These are phyloP conservation scores for Verticillium klebahnii DNA, from an alignment of 2,329 filamentous ascomycete species.

Conservation along the genomic window DNA sequence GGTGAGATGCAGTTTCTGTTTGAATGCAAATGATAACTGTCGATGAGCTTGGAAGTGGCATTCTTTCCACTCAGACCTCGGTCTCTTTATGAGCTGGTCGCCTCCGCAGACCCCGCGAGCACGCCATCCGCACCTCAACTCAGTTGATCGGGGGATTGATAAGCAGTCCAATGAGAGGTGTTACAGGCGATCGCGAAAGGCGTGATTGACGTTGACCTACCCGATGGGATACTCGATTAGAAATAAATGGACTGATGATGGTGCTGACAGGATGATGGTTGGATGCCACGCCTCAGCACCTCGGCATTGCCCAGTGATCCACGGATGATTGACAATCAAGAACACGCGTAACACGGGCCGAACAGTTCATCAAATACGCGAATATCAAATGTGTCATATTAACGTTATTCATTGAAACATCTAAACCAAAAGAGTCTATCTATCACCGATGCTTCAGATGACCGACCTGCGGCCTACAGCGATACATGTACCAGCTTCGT, in stretches of 20 bases:
- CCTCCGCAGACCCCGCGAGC: slow-evolving; percentile 12
- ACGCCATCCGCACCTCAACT: slow-evolving; percentile 14
- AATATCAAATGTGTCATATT: not conserved
- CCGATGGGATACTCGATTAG: not conserved
- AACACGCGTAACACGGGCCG: not conserved
- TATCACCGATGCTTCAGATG: not conserved
- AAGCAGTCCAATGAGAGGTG: slow-evolving; percentile 13
- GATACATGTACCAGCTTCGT: slow-evolving; percentile 45
- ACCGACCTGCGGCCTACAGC: not conserved
- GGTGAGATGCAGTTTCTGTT: not conserved
- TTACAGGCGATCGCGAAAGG: not conserved
- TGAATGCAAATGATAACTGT: not conserved
- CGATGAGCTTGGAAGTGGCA: not conserved
- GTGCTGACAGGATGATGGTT: not conserved
- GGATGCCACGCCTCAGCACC: not conserved
- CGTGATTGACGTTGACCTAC: not conserved
- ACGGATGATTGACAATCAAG: not conserved
- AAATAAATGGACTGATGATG: not conserved
- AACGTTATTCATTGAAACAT: not conserved
- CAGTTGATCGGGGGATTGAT: slow-evolving; percentile 15
- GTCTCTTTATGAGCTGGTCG: not conserved
- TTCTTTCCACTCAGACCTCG: not conserved
- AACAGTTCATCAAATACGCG: not conserved
- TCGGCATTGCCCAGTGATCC: not conserved
- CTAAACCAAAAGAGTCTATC: not conserved